These are phyloP conservation scores for Paraphysoderma sedebokerense DNA, from an alignment of 371 early-diverging fungal species.

Conservation along the genomic window DNA sequence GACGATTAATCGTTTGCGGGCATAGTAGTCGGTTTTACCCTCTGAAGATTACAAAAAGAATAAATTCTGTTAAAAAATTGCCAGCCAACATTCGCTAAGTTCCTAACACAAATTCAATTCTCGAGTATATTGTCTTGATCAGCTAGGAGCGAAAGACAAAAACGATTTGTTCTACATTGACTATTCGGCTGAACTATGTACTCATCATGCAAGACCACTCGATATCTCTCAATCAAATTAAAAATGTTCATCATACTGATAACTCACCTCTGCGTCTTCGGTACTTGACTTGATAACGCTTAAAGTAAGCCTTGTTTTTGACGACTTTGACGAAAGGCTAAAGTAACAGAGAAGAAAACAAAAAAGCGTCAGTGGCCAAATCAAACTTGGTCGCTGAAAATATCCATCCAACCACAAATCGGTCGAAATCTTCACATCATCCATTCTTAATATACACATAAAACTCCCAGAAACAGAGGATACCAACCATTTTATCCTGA, in stretches of 20 bases:
- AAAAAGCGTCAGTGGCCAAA: no score
- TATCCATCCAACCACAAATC: no score
- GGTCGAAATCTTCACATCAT: no score
- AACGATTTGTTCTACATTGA: constrained; percentile 17
- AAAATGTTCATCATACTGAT: constrained; percentile 1
- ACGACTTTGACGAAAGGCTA: constrained; percentile 81
- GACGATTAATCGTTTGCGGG: constrained; percentile 94
- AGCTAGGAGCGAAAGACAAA: constrained; percentile 83
- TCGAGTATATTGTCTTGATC: constrained; percentile 25
- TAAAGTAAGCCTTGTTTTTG: constrained; percentile 97
- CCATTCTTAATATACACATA: no score
- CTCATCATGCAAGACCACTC: constrained; percentile 16
- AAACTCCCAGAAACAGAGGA: no score
- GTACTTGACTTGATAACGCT: constrained; percentile 99
- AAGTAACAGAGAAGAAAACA: no score
- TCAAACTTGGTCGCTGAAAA: no score
- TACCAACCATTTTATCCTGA: no score
- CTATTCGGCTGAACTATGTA: constrained; percentile 62
- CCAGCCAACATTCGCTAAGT: neutral
- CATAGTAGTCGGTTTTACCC: constrained; percentile 99
- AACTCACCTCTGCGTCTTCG: constrained; percentile 87
- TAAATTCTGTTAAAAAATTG: neutral
- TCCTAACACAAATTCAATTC: neutral
- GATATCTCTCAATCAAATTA: neutral
- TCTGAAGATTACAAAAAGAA: constrained; percentile 30